Evolutionary conservation across 176 grass and related monocot genomes (phyloP).

Genomic region (Cocos nucifera): DNA sequence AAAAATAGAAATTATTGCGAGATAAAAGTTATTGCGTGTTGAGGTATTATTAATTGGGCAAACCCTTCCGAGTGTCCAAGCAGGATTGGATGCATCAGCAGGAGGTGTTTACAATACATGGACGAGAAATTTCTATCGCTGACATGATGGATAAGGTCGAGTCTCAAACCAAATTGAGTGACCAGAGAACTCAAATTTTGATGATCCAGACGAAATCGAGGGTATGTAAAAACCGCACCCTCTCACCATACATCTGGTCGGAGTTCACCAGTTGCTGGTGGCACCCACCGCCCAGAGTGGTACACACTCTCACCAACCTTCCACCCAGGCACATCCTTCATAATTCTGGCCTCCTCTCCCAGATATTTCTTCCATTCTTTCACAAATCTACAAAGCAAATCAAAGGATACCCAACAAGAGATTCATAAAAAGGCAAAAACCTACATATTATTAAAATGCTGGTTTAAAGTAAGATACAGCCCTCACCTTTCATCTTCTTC

Average conservation of each 20-base stretch:
- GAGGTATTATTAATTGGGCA: no score
- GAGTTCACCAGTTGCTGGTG: conserved; percentile 76
- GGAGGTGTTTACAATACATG: no score
- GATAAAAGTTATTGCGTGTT: no score
- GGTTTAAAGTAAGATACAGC: neutral
- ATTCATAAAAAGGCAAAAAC: no score
- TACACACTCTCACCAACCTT: conserved; percentile 91
- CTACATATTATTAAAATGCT: no score
- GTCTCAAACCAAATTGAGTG: no score
- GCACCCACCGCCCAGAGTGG: conserved; percentile 89
- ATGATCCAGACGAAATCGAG: conserved; percentile 18
- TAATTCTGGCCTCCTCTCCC: conserved; percentile 74
- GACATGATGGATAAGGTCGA: no score
- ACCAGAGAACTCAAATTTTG: no score
- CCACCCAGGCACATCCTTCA: conserved; percentile 97
- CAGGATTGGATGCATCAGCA: no score
- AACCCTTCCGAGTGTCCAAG: no score
- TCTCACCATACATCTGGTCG: conserved; percentile 84
- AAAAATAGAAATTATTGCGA: no score
- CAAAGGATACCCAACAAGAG: neutral
- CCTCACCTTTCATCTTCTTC: conserved; percentile 94
- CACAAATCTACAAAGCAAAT: conserved; percentile 46
- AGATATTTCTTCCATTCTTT: conserved; percentile 98
- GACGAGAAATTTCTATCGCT: no score
- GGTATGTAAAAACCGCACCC: neutral